Evolutionary conservation across 768 basidiomycete genomes (phyloP).

Genomic region (Russula earlei): DNA sequence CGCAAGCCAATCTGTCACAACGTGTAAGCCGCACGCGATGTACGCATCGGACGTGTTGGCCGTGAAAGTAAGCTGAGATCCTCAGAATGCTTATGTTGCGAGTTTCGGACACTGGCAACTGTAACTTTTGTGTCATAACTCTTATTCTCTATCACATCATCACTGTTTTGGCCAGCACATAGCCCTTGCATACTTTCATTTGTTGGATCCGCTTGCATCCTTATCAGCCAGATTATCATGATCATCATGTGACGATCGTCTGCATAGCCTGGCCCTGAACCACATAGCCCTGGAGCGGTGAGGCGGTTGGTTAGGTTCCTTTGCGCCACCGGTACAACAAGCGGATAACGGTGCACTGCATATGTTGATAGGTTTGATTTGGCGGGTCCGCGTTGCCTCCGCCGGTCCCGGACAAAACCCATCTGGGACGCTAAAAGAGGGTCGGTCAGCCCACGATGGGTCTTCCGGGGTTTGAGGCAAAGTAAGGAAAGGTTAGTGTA

Average conservation of each 20-base stretch:
- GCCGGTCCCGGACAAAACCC: not conserved
- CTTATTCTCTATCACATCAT: not conserved
- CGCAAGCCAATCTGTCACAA: not conserved
- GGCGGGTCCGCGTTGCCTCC: not conserved
- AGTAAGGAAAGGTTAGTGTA: too few relatives aligned
- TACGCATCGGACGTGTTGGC: not conserved
- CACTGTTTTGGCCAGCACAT: not conserved
- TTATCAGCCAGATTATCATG: too few relatives aligned
- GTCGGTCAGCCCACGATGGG: too few relatives aligned
- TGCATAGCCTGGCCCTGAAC: too few relatives aligned
- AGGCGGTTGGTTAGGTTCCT: not conserved
- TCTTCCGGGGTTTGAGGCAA: too few relatives aligned
- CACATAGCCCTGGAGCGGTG: too few relatives aligned
- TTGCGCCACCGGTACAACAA: not conserved
- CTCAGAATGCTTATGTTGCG: not conserved
- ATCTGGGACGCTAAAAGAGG: too few relatives aligned
- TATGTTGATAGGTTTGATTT: not conserved
- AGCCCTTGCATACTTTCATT: not conserved
- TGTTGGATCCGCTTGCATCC: too few relatives aligned
- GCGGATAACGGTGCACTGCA: not conserved
- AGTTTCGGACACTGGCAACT: not conserved
- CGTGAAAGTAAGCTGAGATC: not conserved
- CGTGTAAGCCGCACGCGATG: not conserved
- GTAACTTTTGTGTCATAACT: constrained; percentile 14
- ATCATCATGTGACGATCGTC: too few relatives aligned